Evolutionary conservation across 306 rosid species (phyloP), one percentile per base, ranked within the genome.

Genomic region (Betula pendula): DNA sequence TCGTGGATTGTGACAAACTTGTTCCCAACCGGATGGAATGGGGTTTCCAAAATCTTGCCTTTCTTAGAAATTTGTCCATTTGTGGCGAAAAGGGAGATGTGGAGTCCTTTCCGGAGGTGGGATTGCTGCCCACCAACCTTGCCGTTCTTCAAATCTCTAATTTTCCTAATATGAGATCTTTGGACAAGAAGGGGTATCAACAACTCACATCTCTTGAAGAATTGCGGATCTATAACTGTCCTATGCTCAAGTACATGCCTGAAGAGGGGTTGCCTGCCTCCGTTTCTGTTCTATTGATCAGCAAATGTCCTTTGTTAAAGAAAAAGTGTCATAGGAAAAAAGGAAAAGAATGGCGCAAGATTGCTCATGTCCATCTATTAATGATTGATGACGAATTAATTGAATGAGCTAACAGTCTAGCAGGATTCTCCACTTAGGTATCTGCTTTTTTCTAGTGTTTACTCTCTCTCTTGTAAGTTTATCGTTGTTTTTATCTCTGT

Each of bases 291-390:
- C 19, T 79, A 12, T 0, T 0, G 0, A 66, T 83, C 67, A 0
- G 0, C 0, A 0, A 5, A 0, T 84, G 83, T 58, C 44, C 72
- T 13, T 59, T 45, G 16, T 70, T 84, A 7, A 20, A 62, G 20
- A 19, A 5, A 6, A 43, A 71, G 2, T 69, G 62, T 33, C 19
- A 20, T 22, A 78, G 49, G 51, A 80, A 60, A 9, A 71, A 14
- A 12, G 85, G 85, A 1, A 14, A 84, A 75, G 85, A 81, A 20
- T 84, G 83, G 83, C 71, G 19, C 16, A 78, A 81, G 73, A 81
- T 84, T 74, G 13, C 52, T 31, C 83, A 75, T 72, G 79, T 81
- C 69, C 43, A 38, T 14, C 13, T 0, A 0, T 20, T 35, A 50
- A 53, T 4, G 11, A 52, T 22, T 49, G n/a, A 49, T 15, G 19